A percentile compares a stretch with the other conserved stretches of the same genome.
These are phyloP conservation scores for Ascochyta viciae-villosae DNA, from an alignment of 2,329 filamentous ascomycete species.

Conservation along the genomic window DNA sequence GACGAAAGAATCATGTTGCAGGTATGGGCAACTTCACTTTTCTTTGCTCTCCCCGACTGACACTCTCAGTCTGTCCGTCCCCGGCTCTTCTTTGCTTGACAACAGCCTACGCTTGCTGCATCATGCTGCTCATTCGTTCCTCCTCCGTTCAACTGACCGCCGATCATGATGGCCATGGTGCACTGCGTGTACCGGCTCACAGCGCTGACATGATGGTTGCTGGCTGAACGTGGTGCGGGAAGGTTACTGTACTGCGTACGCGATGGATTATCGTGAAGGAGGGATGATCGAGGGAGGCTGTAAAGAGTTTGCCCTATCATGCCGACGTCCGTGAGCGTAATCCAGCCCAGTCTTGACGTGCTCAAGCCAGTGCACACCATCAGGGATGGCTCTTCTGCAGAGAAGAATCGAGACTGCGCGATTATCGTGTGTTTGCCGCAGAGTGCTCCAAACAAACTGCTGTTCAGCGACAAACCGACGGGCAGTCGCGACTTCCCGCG, in stretches of 20 bases:
- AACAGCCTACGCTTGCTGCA: neutral
- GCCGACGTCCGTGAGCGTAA: constrained; percentile 3
- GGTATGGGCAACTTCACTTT: too few species aligned
- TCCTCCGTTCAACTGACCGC: neutral
- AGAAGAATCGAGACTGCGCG: constrained; percentile 9
- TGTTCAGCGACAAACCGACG: constrained; percentile 14
- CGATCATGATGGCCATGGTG: too few species aligned
- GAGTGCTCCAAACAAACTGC: constrained; percentile 1
- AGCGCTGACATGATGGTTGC: neutral
- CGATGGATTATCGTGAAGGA: neutral
- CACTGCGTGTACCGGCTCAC: neutral
- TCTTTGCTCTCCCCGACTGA: too few species aligned
- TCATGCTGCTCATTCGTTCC: neutral
- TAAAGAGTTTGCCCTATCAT: constrained; percentile 7
- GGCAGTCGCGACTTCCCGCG: constrained; percentile 4
- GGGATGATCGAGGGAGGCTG: neutral
- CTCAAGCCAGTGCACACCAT: constrained; percentile 11
- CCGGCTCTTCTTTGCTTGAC: neutral
- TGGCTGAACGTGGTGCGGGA: too few species aligned
- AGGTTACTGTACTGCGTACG: neutral
- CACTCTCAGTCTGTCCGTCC: too few species aligned
- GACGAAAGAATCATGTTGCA: too few species aligned
- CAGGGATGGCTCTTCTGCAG: neutral
- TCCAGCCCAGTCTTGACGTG: constrained; percentile 15
- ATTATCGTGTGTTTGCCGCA: constrained; percentile 7